A percentile compares a stretch with the other conserved stretches of the same genome.
Evolutionary conservation across 139 green algal genomes (phyloP).

Genomic region (Desmodesmus armatus): DNA sequence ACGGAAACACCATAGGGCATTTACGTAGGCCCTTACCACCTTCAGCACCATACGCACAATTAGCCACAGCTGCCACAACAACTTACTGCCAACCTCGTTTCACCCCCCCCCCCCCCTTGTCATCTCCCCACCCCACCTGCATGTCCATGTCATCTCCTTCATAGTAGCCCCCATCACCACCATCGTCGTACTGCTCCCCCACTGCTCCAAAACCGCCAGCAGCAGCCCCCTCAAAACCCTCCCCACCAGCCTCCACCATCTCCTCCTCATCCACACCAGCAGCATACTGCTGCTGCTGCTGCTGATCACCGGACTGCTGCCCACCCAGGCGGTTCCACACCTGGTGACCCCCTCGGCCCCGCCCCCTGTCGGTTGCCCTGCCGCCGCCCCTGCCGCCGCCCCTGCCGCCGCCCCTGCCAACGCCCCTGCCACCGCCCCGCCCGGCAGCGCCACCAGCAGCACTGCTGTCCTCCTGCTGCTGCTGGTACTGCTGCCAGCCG

Average conservation of each 20-base stretch:
- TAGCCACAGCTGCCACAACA: no score
- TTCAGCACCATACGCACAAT: no score
- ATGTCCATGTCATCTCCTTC: background rate
- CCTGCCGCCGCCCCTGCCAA: background rate
- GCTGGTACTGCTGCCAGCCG: conserved; percentile 11
- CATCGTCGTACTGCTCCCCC: background rate
- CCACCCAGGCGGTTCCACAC: background rate
- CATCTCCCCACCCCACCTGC: background rate
- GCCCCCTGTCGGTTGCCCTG: background rate
- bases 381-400: background rate
- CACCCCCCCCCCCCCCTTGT: background rate
- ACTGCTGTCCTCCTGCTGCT: background rate
- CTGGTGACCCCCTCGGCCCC: background rate
- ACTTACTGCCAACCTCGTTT: no score
- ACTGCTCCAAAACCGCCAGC: background rate
- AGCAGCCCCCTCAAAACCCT: background rate
- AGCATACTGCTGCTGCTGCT: background rate
- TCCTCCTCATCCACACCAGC: background rate
- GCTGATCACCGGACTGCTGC: background rate
- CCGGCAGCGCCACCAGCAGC: background rate
- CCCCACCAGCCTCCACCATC: background rate
- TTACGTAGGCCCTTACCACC: no score
- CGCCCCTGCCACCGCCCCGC: background rate
- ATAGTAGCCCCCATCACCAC: background rate
- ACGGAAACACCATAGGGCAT: no score